Percentiles rank a stretch among this genome's conserved stretches.
Evolutionary conservation across 768 basidiomycete genomes (phyloP).

Genomic region (Amanita pallidorosea): DNA sequence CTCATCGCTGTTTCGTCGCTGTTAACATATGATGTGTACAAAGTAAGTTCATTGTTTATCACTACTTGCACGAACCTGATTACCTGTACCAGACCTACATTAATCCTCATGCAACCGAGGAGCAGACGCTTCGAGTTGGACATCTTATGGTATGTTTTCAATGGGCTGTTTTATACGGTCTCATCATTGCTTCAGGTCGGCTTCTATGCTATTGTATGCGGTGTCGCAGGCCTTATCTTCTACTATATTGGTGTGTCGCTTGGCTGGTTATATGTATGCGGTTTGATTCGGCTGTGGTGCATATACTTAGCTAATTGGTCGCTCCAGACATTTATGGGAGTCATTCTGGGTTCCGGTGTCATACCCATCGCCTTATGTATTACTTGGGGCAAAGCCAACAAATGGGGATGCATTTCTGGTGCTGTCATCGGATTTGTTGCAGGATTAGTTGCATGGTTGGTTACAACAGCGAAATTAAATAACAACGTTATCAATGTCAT

Average conservation of each 20-base stretch:
- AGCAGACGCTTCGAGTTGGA: constrained; percentile 57
- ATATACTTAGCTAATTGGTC: background rate
- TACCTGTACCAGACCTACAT: constrained; percentile 48
- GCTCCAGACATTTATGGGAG: constrained; percentile 75
- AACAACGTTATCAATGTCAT: constrained; percentile 59
- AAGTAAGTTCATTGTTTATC: constrained; percentile 25
- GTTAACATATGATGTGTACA: constrained; percentile 80
- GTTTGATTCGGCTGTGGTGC: background rate
- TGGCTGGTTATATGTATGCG: constrained; percentile 84
- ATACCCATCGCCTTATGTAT: constrained; percentile 81
- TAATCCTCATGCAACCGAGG: constrained; percentile 72
- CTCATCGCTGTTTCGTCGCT: constrained; percentile 83
- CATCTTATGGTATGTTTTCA: constrained; percentile 44
- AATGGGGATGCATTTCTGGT: constrained; percentile 73
- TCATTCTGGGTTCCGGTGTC: constrained; percentile 76
- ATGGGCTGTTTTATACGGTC: background rate
- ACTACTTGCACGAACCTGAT: background rate
- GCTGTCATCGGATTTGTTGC: constrained; percentile 56
- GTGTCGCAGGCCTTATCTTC: constrained; percentile 76
- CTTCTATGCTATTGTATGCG: constrained; percentile 68
- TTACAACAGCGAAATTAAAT: constrained; percentile 65
- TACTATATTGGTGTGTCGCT: constrained; percentile 86
- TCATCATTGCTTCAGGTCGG: constrained; percentile 33
- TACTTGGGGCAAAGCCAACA: constrained; percentile 81
- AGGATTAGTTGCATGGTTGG: constrained; percentile 79